Evolutionary conservation across 225 moss, liverwort and hornwort species (phyloP).

Genomic region (Asterella californica): DNA sequence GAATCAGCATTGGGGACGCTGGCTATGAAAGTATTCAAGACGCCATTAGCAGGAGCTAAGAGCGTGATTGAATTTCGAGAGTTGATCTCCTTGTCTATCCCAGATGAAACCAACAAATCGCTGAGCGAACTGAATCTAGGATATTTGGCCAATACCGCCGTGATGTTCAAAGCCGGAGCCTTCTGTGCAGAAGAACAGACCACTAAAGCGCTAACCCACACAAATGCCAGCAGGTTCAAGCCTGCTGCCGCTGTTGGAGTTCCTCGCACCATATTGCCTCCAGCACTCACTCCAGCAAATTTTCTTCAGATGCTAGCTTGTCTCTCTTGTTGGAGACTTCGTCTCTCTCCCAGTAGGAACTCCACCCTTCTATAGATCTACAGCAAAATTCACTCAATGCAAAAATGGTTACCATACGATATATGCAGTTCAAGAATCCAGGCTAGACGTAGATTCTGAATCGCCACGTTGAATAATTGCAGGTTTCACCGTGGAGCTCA

Average conservation of each 20-base stretch:
- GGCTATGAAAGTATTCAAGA: constrained; percentile 32
- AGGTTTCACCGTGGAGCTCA: background rate
- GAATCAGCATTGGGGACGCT: constrained; percentile 32
- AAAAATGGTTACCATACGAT: background rate
- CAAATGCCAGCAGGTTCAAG: constrained; percentile 2
- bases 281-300: background rate
- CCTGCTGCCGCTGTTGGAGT: background rate
- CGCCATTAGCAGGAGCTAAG: constrained; percentile 22
- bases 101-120: constrained; percentile 26
- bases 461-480: background rate
- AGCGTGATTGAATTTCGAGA: constrained; percentile 46
- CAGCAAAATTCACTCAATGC: background rate
- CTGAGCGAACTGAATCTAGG: constrained; percentile 37
- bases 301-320: background rate
- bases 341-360: background rate
- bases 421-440: background rate
- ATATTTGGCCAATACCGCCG: constrained; percentile 1
- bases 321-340: background rate
- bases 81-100: constrained; percentile 41
- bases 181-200: background rate
- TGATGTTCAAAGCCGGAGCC: constrained; percentile 28
- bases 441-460: background rate
- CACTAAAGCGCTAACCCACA: constrained; percentile 7
- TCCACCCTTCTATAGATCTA: background rate
- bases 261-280: constrained; percentile 19